These are phyloP conservation scores for Phytophthora tentaculata DNA, from an alignment of 352 stramenopile species.

Conservation along the genomic window DNA sequence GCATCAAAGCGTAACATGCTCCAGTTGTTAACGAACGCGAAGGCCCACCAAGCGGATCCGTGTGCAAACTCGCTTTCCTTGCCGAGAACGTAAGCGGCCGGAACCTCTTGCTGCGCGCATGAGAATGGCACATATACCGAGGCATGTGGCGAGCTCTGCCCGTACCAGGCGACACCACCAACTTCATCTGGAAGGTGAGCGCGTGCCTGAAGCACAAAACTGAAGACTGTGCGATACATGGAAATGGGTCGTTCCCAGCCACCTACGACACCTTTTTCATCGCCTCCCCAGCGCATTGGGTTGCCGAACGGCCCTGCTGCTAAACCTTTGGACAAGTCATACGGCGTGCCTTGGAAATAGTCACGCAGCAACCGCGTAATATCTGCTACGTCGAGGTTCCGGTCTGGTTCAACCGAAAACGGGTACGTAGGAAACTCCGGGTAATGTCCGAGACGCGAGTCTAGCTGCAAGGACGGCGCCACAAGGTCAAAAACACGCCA, in stretches of 20 bases:
- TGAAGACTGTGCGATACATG: slow-evolving; percentile 91
- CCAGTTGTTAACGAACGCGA: slow-evolving; percentile 91
- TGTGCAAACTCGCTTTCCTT: slow-evolving; percentile 79
- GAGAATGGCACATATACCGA: slow-evolving; percentile 81
- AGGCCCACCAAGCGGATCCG: slow-evolving; percentile 82
- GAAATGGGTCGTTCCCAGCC: slow-evolving; percentile 92
- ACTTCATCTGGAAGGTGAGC: slow-evolving; percentile 50
- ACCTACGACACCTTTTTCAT: slow-evolving; percentile 60
- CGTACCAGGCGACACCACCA: slow-evolving; percentile 74
- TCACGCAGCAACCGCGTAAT: slow-evolving; percentile 87
- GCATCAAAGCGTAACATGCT: slow-evolving; percentile 81
- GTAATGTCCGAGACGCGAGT: slow-evolving; percentile 64
- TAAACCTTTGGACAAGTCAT: slow-evolving; percentile 86
- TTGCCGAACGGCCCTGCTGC: slow-evolving; percentile 90
- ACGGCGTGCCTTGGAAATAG: slow-evolving; percentile 92
- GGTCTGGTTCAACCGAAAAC: slow-evolving; percentile 89
- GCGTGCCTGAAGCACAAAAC: slow-evolving; percentile 81
- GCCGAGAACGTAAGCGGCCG: slow-evolving; percentile 56
- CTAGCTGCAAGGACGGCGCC: slow-evolving; percentile 79
- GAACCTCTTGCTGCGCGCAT: slow-evolving; percentile 59
- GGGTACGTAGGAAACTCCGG: slow-evolving; percentile 82
- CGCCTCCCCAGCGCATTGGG: slow-evolving; percentile 87
- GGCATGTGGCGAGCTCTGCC: slow-evolving; percentile 66
- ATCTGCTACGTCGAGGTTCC: slow-evolving; percentile 56
- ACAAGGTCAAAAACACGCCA: slow-evolving; percentile 91